Evolutionary conservation across 371 early-diverging fungal species (phyloP), one percentile per base, ranked within the genome.

Genomic region (Phascolomyces articulosus): DNA sequence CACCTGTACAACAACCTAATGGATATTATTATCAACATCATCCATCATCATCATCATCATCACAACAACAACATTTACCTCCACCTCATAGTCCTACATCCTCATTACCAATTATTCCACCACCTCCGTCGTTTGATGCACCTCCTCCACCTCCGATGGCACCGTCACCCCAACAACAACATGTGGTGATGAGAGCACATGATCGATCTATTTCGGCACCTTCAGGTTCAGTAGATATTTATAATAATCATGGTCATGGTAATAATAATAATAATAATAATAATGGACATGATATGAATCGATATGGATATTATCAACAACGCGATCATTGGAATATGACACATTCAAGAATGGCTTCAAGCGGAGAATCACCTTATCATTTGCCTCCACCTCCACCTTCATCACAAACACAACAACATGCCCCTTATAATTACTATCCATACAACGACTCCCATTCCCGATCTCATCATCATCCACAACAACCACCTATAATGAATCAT

Each of bases 181-280:
- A 51, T 20, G 55, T 55, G 41, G 53, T 55, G 27, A 53, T 53
- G 55, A 40, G 63, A 16, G 21, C 55, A 28, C 63, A 63, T 44
- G 63, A 63, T 28, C 55, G 63, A 40, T 63, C 63, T 2, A 55
- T 63, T 55, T 63, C 63, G 18, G 63, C 63, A 28, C 63, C 63
- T 34, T 58, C 58, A 24, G 63, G 63, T 4, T 38, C 63, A 18
- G 63, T 63, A 7, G 63, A 63, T 27, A 40, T 63, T 8, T 55
- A 63, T 24, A 38, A 58, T 21, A 11, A 21, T 38, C 24, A 38
- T 31, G 23, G 29, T n/a, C n/a, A 62, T 24, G 51, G 51, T 8
- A 40, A 62, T 21, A 38, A 58, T 21, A 16, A 11, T 34, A 10
- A 41, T 40, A 15, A 15, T 44, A n/a, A 16, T 1, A 16, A 16